phyloP scores from a whole-genome alignment of 306 rosid species.

The Medicago arabica region DNA sequence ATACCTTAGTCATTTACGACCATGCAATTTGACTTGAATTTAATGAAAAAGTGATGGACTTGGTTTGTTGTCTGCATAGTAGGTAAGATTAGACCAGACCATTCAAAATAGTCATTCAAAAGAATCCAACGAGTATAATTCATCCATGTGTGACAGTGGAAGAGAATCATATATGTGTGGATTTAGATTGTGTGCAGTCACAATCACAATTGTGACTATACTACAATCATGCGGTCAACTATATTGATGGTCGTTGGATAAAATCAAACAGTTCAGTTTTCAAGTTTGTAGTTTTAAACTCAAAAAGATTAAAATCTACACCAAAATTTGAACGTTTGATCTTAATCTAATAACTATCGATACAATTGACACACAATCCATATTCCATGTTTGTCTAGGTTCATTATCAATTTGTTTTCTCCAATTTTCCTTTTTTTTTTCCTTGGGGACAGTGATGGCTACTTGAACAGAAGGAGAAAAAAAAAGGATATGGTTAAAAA shows the following conservation, averaged over 20 bases:
- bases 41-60: conserved; percentile 34
- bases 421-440: conserved; percentile 10
- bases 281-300: too few species aligned
- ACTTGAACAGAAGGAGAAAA: conserved; percentile 35
- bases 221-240: neutral
- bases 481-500: conserved; percentile 36
- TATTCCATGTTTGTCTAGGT: conserved; percentile 32
- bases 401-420: conserved; percentile 49
- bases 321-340: neutral
- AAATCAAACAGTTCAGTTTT: neutral
- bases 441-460: conserved; percentile 49
- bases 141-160: conserved; percentile 30
- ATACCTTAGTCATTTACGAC: conserved; percentile 45
- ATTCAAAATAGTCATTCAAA: conserved; percentile 52
- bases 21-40: conserved; percentile 49
- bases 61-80: conserved; percentile 41
- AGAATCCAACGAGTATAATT: conserved; percentile 49
- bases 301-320: too few species aligned
- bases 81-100: conserved; percentile 60
- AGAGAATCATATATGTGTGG: neutral
- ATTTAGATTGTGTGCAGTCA: neutral
- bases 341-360: neutral
- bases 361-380: neutral
- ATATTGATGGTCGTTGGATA: neutral
- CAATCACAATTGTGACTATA: neutral